Evolutionary conservation across 2,329 filamentous ascomycete genomes (phyloP), one percentile per base, ranked within the genome.

Genomic region (Phialocephala sp.): DNA sequence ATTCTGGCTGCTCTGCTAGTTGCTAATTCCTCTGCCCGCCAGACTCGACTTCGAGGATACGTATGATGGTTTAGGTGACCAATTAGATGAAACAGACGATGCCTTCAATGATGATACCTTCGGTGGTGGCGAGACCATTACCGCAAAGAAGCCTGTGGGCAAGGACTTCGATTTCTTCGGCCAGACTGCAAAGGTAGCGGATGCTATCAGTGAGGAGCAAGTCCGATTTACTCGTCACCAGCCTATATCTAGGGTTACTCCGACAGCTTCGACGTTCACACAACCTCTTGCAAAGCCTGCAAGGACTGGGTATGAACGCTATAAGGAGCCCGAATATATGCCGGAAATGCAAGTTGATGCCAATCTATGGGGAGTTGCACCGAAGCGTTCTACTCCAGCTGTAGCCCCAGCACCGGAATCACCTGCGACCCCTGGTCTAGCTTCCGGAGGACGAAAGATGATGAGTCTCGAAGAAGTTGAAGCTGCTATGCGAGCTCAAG

Each of bases 111-210:
- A 98, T 74, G 95, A 98, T 77, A 99, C 95, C 1, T 99, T 99
- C 76, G 92, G 87, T 32, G 79, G 79, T 64, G 84, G 82, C 65
- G 80, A 78, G 39, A 76, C 78, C 41, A 80, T 77, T 20, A 75
- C 77, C 20, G 71, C 77, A 43, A 79, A 80, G 73, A 78, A 84
- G 71, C 74, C 82, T 12, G 87, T 95, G 66, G 94, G 94, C 76
- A 96, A 92, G 77, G 94, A 99, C 79, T 98, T 98, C 74, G 95
- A 99, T 78, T 99, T 98, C 80, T 97, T 96, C 71, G 94, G 94
- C 47, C 89, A 92, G 75, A 99, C 95, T 8, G 94, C 94, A 65
- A 89, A 94, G 79, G 91, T 97, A 47, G 85, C 93, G 22, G 86
- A 89, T 79, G 93, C 91, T 41, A 91, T 99, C 72, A 91, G 93